Percentiles rank a stretch among this genome's conserved stretches.
phyloP scores from a whole-genome alignment of 345 rosid genomes.

The Bruguiera sexangula region DNA sequence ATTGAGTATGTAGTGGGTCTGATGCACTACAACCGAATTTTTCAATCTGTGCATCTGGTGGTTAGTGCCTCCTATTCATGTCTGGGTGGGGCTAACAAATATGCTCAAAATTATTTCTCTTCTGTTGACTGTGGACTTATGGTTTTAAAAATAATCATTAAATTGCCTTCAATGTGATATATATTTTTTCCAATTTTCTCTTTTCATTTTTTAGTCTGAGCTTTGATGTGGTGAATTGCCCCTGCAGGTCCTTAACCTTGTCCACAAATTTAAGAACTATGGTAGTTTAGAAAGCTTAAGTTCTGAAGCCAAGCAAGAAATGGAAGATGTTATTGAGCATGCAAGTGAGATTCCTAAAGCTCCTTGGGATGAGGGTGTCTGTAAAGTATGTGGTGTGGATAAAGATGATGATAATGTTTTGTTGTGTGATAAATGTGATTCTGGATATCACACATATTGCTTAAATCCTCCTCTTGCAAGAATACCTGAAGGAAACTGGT shows the following conservation, averaged over 20 bases:
- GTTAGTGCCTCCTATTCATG: too few relatives aligned
- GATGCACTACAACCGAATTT: too few relatives aligned
- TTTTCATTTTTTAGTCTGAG: background rate
- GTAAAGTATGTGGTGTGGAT: conserved; percentile 37
- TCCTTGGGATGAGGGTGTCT: conserved; percentile 39
- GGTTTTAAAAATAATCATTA: too few relatives aligned
- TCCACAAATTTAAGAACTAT: conserved; percentile 19
- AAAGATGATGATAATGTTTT: conserved; percentile 37
- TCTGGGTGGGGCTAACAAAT: too few relatives aligned
- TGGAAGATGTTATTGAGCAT: conserved; percentile 26
- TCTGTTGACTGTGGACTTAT: too few relatives aligned
- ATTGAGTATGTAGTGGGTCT: too few relatives aligned
- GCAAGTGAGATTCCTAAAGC: conserved; percentile 33
- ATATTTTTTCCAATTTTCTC: background rate
- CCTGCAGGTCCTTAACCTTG: conserved; percentile 37
- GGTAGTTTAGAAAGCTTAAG: conserved; percentile 14
- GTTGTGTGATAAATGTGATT: conserved; percentile 40
- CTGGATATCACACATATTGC: conserved; percentile 41
- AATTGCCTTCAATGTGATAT: too few relatives aligned
- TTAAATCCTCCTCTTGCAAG: conserved; percentile 35
- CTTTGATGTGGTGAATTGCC: conserved; percentile 7
- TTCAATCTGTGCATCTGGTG: too few relatives aligned
- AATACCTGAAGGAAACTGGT: conserved; percentile 45
- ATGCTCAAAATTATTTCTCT: too few relatives aligned
- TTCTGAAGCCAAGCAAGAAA: conserved; percentile 29